These are phyloP conservation scores for Kregervanrija delftensis DNA, from an alignment of 805 yeast species.

Conservation along the genomic window DNA sequence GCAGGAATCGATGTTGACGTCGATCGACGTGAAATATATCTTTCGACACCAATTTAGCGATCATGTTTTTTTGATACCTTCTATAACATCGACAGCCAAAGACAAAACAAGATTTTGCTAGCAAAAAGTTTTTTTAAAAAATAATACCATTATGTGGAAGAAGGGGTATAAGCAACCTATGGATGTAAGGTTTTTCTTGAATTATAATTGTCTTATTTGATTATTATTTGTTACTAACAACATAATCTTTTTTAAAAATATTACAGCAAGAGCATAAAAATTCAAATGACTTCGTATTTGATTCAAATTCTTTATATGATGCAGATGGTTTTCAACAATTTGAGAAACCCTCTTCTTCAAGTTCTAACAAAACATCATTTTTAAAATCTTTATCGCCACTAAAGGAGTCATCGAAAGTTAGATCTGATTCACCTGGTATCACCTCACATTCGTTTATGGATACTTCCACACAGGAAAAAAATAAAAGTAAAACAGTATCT, in stretches of 20 bases:
- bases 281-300: slow-evolving; percentile 7
- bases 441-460: slow-evolving; percentile 10
- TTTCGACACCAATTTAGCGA: too few species aligned
- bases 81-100: too few species aligned
- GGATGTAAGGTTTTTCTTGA: slow-evolving; percentile 17
- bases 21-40: too few species aligned
- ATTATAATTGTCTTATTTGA: not conserved
- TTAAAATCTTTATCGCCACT: slow-evolving; percentile 4
- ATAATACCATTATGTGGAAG: slow-evolving; percentile 17
- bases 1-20: too few species aligned
- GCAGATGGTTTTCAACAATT: slow-evolving; percentile 3
- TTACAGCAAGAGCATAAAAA: slow-evolving; percentile 1
- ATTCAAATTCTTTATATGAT: slow-evolving; percentile 4
- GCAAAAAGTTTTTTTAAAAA: too few species aligned
- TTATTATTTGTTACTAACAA: not conserved
- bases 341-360: slow-evolving; percentile 5
- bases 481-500: slow-evolving; percentile 1
- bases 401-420: slow-evolving; percentile 5
- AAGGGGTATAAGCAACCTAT: slow-evolving; percentile 28
- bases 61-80: too few species aligned
- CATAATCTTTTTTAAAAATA: not conserved
- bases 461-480: slow-evolving; percentile 2
- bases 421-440: slow-evolving; percentile 10
- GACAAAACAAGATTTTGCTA: too few species aligned
- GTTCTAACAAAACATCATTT: slow-evolving; percentile 10